phyloP scores from a whole-genome alignment of 805 yeast species.

The Jamesozyma piceae region DNA sequence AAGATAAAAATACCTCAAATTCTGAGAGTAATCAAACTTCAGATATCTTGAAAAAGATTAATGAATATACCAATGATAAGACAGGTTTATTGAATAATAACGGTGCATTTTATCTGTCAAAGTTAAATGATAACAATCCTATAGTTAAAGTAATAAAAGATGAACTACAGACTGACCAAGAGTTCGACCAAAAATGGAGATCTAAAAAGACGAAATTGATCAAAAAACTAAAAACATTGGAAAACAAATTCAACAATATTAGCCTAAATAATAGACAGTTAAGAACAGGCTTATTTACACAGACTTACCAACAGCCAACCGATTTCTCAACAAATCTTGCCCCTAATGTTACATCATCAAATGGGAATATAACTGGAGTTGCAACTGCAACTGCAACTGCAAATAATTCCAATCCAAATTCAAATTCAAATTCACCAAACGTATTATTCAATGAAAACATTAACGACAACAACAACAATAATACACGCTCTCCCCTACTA shows the following conservation, averaged over 20 bases:
- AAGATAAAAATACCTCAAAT: neutral
- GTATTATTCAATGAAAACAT: neutral
- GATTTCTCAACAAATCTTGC: slow-evolving; percentile 1
- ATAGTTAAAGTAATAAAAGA: slow-evolving; percentile 19
- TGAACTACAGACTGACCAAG: slow-evolving; percentile 20
- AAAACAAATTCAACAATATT: slow-evolving; percentile 19
- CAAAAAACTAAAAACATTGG: slow-evolving; percentile 17
- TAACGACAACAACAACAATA: neutral
- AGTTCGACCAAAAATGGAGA: slow-evolving; percentile 22
- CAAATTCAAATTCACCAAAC: slow-evolving; percentile 1
- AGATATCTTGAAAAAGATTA: slow-evolving; percentile 15
- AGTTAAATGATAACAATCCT: slow-evolving; percentile 17
- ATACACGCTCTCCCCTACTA: neutral
- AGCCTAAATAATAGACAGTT: slow-evolving; percentile 17
- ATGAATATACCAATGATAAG: slow-evolving; percentile 17
- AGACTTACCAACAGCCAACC: slow-evolving; percentile 5
- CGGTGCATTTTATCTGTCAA: slow-evolving; percentile 22
- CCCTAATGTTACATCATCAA: slow-evolving; percentile 1
- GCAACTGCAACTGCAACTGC: neutral
- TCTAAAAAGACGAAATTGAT: slow-evolving; percentile 12
- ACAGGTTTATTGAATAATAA: slow-evolving; percentile 20
- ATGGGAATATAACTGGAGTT: too few relatives aligned
- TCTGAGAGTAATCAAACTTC: neutral
- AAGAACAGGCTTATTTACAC: slow-evolving; percentile 9
- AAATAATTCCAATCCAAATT: neutral